Percentiles rank a stretch among this genome's conserved stretches.
Conservation (phyloP, 2,329 filamentous ascomycete species). For the Cytospora mali region DNA sequence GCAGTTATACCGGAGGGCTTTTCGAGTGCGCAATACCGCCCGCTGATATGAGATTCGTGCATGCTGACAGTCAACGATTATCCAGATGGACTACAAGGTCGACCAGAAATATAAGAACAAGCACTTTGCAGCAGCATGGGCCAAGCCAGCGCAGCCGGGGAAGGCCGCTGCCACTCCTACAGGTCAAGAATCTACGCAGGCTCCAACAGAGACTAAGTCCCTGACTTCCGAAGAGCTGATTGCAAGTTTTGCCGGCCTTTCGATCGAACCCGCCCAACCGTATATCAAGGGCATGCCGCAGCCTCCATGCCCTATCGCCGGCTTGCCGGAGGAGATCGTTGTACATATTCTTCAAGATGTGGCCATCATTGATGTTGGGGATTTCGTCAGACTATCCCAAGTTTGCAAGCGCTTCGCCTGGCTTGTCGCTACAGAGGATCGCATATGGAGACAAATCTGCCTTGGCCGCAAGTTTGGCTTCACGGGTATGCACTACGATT, state of each 20-base stretch:
- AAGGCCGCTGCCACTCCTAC: conserved; percentile 30
- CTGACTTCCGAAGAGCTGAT: conserved; percentile 70
- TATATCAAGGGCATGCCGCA: conserved; percentile 70
- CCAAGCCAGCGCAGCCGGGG: conserved; percentile 45
- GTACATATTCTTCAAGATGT: conserved; percentile 75
- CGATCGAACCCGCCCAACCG: conserved; percentile 69
- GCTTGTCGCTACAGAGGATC: conserved; percentile 79
- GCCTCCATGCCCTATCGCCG: conserved; percentile 79
- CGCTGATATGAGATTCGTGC: neutral
- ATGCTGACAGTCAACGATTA: conserved; percentile 9
- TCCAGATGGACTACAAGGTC: conserved; percentile 78
- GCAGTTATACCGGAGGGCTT: conserved; percentile 85
- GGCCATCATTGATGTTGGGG: conserved; percentile 73
- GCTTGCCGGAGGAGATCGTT: conserved; percentile 81
- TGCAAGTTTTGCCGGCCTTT: conserved; percentile 69
- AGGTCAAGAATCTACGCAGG: conserved; percentile 35
- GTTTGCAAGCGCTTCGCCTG: conserved; percentile 90
- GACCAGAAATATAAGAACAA: conserved; percentile 89
- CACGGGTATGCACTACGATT: conserved; percentile 79
- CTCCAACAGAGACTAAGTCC: conserved; percentile 48
- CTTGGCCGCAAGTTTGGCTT: conserved; percentile 76
- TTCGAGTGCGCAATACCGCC: conserved; percentile 60
- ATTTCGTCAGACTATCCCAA: conserved; percentile 73
- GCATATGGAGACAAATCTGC: conserved; percentile 81
- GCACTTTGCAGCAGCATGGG: conserved; percentile 72